Evolutionary conservation across 345 rosid species (phyloP).

Genomic region (Rubroshorea leprosula): DNA sequence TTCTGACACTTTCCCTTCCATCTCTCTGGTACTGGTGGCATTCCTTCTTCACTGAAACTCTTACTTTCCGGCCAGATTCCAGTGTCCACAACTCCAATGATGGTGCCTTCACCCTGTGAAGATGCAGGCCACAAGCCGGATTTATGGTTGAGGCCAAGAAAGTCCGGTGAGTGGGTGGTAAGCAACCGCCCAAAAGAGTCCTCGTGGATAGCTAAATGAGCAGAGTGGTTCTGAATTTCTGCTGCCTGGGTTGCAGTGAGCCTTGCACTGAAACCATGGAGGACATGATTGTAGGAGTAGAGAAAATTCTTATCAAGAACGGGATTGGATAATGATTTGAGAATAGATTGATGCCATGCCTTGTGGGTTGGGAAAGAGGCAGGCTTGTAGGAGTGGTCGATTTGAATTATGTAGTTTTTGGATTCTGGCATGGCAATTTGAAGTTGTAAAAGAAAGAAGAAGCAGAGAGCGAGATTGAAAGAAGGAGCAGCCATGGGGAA

Average conservation of each 20-base stretch:
- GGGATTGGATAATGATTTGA: slow-evolving; percentile 3
- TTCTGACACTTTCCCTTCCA: slow-evolving; percentile 15
- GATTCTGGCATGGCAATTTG: too few species aligned
- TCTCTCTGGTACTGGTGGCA: slow-evolving; percentile 6
- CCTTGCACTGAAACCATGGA: slow-evolving; percentile 46
- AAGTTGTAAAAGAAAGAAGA: too few species aligned
- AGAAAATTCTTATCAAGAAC: slow-evolving; percentile 18
- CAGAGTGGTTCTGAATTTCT: slow-evolving; percentile 32
- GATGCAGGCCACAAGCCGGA: slow-evolving; percentile 7
- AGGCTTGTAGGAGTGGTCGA: slow-evolving; percentile 5
- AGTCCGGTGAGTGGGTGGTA: not conserved
- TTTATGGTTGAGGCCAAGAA: not conserved
- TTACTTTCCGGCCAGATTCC: slow-evolving; percentile 14
- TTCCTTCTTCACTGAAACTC: slow-evolving; percentile 11
- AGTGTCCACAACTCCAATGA: slow-evolving; percentile 6
- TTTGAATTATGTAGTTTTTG: slow-evolving; percentile 7
- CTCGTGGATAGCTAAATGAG: slow-evolving; percentile 30
- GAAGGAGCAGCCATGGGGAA: too few species aligned
- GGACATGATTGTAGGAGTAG: slow-evolving; percentile 35
- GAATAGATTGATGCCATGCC: slow-evolving; percentile 5
- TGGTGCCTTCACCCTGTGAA: slow-evolving; percentile 9
- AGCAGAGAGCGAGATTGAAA: too few species aligned
- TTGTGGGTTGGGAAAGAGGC: not conserved
- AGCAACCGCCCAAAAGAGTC: slow-evolving; percentile 6
- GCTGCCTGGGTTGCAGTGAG: slow-evolving; percentile 34